Percentiles rank a stretch among this genome's conserved stretches.
phyloP scores from a whole-genome alignment of 768 basidiomycete species.

The Hygrocybe punicea region DNA sequence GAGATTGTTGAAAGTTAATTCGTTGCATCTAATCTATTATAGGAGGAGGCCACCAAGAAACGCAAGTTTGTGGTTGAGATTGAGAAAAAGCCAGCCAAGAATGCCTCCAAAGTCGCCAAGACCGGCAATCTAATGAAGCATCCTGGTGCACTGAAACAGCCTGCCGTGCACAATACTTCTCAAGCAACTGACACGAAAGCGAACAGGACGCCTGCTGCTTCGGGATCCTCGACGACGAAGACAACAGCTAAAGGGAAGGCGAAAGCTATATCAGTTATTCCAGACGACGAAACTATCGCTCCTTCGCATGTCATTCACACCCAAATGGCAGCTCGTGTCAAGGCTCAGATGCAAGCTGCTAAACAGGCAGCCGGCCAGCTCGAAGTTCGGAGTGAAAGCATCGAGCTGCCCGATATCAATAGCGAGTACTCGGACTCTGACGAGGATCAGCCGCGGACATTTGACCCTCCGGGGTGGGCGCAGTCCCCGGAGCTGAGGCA shows the following conservation, averaged over 20 bases:
- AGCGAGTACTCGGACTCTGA: slow-evolving; percentile 98
- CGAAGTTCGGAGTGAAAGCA: slow-evolving; percentile 65
- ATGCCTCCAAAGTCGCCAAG: slow-evolving; percentile 30
- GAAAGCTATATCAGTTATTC: slow-evolving; percentile 36
- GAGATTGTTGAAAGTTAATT: neutral
- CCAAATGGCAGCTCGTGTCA: slow-evolving; percentile 69
- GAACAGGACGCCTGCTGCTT: slow-evolving; percentile 24
- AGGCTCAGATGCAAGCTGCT: slow-evolving; percentile 63
- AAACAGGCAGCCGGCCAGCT: slow-evolving; percentile 39
- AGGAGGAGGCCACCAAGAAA: slow-evolving; percentile 64
- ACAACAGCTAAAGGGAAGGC: slow-evolving; percentile 46
- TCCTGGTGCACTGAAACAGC: slow-evolving; percentile 36
- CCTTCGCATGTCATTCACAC: slow-evolving; percentile 62
- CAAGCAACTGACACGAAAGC: slow-evolving; percentile 37
- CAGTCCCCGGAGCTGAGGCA: slow-evolving; percentile 83
- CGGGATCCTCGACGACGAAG: slow-evolving; percentile 6
- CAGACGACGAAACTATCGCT: slow-evolving; percentile 53
- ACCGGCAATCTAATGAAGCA: slow-evolving; percentile 35
- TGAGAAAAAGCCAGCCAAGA: slow-evolving; percentile 58
- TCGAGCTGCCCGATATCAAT: slow-evolving; percentile 92
- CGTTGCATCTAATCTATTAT: slow-evolving; percentile 5
- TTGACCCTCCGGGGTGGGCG: slow-evolving; percentile 82
- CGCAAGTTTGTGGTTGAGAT: slow-evolving; percentile 54
- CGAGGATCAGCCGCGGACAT: slow-evolving; percentile 78
- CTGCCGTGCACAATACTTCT: slow-evolving; percentile 38